Evolutionary conservation across 2,329 filamentous ascomycete species (phyloP), one percentile per base, ranked within the genome.

Genomic region (Aspergillus uvarum): DNA sequence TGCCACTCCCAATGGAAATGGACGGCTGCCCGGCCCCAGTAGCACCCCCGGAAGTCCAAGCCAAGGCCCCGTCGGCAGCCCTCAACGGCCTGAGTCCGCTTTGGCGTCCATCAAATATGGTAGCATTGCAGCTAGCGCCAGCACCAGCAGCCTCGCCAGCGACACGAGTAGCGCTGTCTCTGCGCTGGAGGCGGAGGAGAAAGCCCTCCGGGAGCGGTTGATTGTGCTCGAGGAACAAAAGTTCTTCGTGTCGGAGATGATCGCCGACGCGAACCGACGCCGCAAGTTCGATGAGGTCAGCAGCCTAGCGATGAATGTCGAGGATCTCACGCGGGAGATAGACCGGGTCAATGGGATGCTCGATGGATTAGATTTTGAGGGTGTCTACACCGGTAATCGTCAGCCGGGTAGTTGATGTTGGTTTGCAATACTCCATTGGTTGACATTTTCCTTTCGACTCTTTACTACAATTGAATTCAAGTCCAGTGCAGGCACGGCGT

Each of bases 201-300:
- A 91, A 72, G 86, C 91, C 21, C 79, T 96, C 1, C 85, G 89
- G 16, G 92, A 96, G 69, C 82, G 87, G 4, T 79, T 96, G 12
- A 89, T 95, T 31, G 88, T 97, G 6, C 82, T 97, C 1, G 92
- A 96, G 74, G 93, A 97, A 76, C 93, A 97, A 74, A 89, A 88
- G 64, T 96, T 96, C 76, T 87, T 96, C 77, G 92, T 97, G 0
- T 86, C 88, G 42, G 87, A 91, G 67, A 96, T 96, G 92, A 86
- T 96, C 49, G 85, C 85, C 7, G 86, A 88, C 61, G 91, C 92
- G 0, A 89, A 88, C 51, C 88, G 87, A 47, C 85, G 89, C 11
- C 82, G 91, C 29, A 87, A 91, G 60, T 96, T 96, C 66, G 93
- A 96, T 69, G 93, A 97, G 75, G 90, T 96, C 2, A 85, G 87